Percentiles rank a stretch among this genome's conserved stretches.
Conservation (phyloP, 352 stramenopile species). For the Plasmopara muralis region DNA sequence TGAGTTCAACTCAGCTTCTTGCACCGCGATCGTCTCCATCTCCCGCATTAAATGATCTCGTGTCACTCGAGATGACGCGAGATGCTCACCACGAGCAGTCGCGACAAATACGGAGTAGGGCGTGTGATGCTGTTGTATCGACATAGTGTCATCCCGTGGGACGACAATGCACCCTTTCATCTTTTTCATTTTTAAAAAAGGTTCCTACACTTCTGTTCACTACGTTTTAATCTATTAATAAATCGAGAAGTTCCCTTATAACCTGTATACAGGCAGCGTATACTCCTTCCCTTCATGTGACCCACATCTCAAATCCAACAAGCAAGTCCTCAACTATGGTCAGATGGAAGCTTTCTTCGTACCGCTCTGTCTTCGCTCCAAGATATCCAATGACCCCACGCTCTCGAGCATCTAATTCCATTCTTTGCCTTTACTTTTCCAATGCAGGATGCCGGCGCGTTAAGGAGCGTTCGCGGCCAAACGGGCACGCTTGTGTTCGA, state of each 20-base stretch:
- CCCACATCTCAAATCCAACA: neutral
- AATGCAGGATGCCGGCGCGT: conserved; percentile 44
- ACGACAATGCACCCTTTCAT: conserved; percentile 45
- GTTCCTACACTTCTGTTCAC: no score
- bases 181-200: conserved; percentile 14
- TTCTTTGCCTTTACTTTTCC: conserved; percentile 2
- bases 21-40: conserved; percentile 55
- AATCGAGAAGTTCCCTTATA: no score
- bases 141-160: conserved; percentile 32
- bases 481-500: conserved; percentile 58
- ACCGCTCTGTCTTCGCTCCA: conserved; percentile 4
- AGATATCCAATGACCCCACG: neutral
- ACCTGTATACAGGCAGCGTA: no score
- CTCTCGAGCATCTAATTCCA: neutral
- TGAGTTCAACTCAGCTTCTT: conserved; percentile 52
- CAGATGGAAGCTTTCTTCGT: no score
- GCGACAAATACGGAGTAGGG: neutral
- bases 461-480: conserved; percentile 45
- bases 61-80: conserved; percentile 40
- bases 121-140: conserved; percentile 18
- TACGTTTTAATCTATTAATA: no score
- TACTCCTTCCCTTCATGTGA: neutral
- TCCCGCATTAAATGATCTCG: conserved; percentile 51
- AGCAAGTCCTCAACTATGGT: neutral
- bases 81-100: conserved; percentile 7